Evolutionary conservation across 2,329 filamentous ascomycete species (phyloP).

Genomic region (Ceratocystis lukuohia): DNA sequence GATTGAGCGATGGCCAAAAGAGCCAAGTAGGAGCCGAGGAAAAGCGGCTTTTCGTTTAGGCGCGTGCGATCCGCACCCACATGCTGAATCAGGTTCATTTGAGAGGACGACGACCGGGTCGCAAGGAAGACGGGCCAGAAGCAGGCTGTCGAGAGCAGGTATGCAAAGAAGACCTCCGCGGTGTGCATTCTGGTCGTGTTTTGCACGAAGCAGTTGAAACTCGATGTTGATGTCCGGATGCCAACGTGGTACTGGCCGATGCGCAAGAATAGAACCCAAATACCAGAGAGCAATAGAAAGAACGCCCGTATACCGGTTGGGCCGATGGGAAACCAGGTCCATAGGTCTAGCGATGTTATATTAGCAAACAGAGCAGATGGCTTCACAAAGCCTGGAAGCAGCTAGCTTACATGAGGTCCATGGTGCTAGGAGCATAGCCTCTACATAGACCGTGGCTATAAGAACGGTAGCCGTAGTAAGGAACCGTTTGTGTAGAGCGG

Average conservation of each 20-base stretch:
- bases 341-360: conserved; percentile 46
- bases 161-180: conserved; percentile 60
- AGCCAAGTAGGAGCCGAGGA: conserved; percentile 58
- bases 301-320: conserved; percentile 59
- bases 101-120: conserved; percentile 45
- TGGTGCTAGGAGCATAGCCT: conserved; percentile 55
- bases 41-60: conserved; percentile 77
- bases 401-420: conserved; percentile 52
- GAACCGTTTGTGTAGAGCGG: conserved; percentile 76
- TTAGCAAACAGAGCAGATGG: conserved; percentile 4
- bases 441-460: conserved; percentile 56
- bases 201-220: conserved; percentile 48
- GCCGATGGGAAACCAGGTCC: conserved; percentile 77
- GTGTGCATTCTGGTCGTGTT: conserved; percentile 47
- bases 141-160: conserved; percentile 61
- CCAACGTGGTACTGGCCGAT: conserved; percentile 73
- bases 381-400: neutral
- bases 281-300: conserved; percentile 61
- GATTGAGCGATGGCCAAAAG: conserved; percentile 59
- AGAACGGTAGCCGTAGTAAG: conserved; percentile 60
- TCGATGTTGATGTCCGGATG: conserved; percentile 54
- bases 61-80: conserved; percentile 57
- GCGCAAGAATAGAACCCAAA: conserved; percentile 71
- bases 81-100: conserved; percentile 60
- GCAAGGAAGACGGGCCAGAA: conserved; percentile 74